Base-by-base conservation (phyloP, 164 flowering plant species). In the Kalanchoe fedtschenkoi region DNA sequence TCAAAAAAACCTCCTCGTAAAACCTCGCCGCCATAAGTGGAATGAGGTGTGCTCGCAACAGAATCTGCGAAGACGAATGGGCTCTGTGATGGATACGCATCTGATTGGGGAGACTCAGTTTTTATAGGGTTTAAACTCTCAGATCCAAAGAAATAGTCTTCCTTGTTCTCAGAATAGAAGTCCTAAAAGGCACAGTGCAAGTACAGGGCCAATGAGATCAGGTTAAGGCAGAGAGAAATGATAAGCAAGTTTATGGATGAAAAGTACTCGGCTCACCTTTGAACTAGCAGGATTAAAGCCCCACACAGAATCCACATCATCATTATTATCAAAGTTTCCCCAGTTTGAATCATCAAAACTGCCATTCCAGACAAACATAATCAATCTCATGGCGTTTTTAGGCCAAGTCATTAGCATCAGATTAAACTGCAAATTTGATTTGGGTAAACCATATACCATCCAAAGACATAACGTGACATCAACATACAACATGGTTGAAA, bases 301-400 rank as follows among this genome's bases (percentile, higher is more conserved):
- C 97, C 99, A 95, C 10, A 89, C 78, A 15, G 99, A 95, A 64
- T 95, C 99, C 4, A 72, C 66, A 66, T 93, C 97, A 54, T 90
- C 96, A 67, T 74, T 83, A 34, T 72, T 74, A 63, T 93, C 99
- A 72, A 84, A 93, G 42, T 81, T 74, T 46, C 95, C 93, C 93
- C 96, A 89, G n/a, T 71, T 56, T 43, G 85, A 76, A 55, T 93
- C 98, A 73, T 88, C 95, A 67, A 86, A 85, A 75, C 77, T 77
- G 76, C 88, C 85, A 72, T 62, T 46, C 63, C 69, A 59, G 22
- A 64, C 19, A 61, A 29, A 21, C 39, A 34, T 21, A 43, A 34
- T 32, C 30, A 47, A 10, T 22, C 14, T 47, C 55, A 24, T 22
- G 26, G 55, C 15, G 24, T 22, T 47, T 9, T 2, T 47, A 13